Percentiles rank a stretch among this genome's conserved stretches.
Evolutionary conservation across 768 basidiomycete genomes (phyloP).

Genomic region (Filobasidium floriforme): DNA sequence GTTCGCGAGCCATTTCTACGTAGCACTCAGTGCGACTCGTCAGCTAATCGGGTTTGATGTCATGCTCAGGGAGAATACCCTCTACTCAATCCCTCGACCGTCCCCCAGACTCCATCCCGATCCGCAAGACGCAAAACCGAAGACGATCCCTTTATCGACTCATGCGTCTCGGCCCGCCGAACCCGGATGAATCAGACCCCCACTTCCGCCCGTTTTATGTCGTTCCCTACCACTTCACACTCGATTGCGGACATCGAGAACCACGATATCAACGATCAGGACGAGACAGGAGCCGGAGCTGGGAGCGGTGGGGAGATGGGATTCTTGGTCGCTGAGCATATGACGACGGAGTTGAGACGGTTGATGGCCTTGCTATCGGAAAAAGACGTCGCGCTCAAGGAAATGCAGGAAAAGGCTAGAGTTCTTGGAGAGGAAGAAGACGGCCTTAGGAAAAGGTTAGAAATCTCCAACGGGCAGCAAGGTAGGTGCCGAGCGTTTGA

Average conservation of each 20-base stretch:
- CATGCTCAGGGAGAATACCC: background rate
- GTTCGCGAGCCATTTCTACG: background rate
- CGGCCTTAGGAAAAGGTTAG: slow-evolving; percentile 30
- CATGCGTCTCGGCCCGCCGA: background rate
- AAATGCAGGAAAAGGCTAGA: slow-evolving; percentile 16
- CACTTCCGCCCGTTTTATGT: slow-evolving; percentile 11
- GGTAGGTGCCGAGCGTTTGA: slow-evolving; percentile 27
- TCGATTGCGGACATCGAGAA: slow-evolving; percentile 6
- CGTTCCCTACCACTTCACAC: slow-evolving; percentile 3
- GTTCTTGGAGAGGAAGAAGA: slow-evolving; percentile 29
- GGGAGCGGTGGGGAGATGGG: slow-evolving; percentile 1
- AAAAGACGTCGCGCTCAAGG: slow-evolving; percentile 20
- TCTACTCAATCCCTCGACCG: background rate
- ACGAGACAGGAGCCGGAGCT: background rate
- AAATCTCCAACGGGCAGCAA: slow-evolving; percentile 35
- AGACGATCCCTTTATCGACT: slow-evolving; percentile 6
- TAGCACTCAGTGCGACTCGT: too few relatives aligned
- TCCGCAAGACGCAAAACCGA: background rate
- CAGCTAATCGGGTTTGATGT: background rate
- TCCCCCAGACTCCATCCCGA: background rate
- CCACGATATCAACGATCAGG: background rate
- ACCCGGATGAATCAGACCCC: slow-evolving; percentile 8
- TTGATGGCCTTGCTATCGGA: slow-evolving; percentile 8
- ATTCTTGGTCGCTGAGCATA: slow-evolving; percentile 8
- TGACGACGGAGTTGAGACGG: slow-evolving; percentile 18